A percentile compares a stretch with the other conserved stretches of the same genome.
Evolutionary conservation across 257 asterid genomes (phyloP).

Genomic region (Scutellaria minor): DNA sequence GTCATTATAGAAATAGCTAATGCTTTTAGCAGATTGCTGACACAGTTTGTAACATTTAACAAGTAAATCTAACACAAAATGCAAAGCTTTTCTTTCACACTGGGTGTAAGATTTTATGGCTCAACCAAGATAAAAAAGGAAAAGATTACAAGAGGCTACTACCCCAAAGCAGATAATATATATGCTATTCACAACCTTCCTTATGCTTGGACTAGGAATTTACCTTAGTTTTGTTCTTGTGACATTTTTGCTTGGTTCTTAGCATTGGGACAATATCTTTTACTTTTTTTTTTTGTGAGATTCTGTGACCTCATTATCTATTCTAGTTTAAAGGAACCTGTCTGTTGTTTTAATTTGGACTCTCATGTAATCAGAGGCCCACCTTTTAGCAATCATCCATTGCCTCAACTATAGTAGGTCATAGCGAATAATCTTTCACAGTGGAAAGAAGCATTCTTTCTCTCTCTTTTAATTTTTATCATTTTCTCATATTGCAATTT

Average conservation of each 20-base stretch:
- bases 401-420: conserved; percentile 15
- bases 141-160: neutral
- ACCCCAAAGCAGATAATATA: conserved; percentile 11
- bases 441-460: conserved; percentile 22
- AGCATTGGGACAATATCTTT: neutral
- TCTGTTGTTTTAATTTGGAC: conserved; percentile 22
- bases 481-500: neutral
- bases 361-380: conserved; percentile 5
- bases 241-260: neutral
- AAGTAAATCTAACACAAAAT: conserved; percentile 20
- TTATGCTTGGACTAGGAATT: neutral
- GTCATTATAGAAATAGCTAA: conserved; percentile 26
- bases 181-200: conserved; percentile 6
- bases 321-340: conserved; percentile 16
- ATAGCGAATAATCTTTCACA: neutral
- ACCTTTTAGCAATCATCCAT: conserved; percentile 4
- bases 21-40: conserved; percentile 25
- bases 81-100: conserved; percentile 2
- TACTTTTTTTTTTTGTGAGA: neutral
- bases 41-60: neutral
- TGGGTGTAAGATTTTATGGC: conserved; percentile 2
- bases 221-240: neutral
- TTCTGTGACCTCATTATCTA: neutral
- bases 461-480: conserved; percentile 1
- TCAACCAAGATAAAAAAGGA: conserved; percentile 16